A percentile compares a stretch with the other conserved stretches of the same genome.
These are phyloP conservation scores for Aspergillus bridgeri DNA, from an alignment of 495 filamentous ascomycete genomes.

Conservation along the genomic window DNA sequence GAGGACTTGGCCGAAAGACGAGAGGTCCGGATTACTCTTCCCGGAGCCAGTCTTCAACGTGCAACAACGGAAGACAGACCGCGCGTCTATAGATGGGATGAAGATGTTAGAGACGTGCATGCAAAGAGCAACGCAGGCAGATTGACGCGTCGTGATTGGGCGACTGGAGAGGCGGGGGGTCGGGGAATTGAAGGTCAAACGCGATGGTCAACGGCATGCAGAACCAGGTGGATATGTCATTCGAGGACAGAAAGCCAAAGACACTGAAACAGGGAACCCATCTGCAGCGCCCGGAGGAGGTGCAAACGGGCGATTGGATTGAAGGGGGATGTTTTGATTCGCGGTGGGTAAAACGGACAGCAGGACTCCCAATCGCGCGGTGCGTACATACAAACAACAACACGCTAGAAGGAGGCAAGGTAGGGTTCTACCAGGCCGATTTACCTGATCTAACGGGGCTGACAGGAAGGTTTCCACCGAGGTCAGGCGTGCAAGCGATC, in stretches of 20 bases:
- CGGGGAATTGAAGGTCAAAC: conserved; percentile 10
- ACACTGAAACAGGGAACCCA: not conserved
- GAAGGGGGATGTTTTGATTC: not conserved
- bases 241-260: not conserved
- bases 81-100: conserved; percentile 12
- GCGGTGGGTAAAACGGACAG: not conserved
- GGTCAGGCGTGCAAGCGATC: conserved; percentile 7
- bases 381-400: not conserved
- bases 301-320: not conserved
- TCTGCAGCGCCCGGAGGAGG: conserved; percentile 2
- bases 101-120: conserved; percentile 15
- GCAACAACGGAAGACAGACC: not conserved
- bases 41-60: not conserved
- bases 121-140: conserved; percentile 11
- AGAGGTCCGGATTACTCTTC: not conserved
- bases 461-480: not conserved
- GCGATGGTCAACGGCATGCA: conserved; percentile 16
- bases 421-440: not conserved
- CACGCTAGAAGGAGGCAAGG: not conserved
- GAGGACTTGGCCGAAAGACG: not conserved
- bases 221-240: conserved; percentile 7
- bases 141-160: conserved; percentile 34
- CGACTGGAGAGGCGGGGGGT: conserved; percentile 6
- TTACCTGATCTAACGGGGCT: not conserved
- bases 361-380: not conserved